Percentiles rank a stretch among this genome's conserved stretches.
Evolutionary conservation across 2,329 filamentous ascomycete genomes (phyloP).

Genomic region (Xylariaceae sp.): DNA sequence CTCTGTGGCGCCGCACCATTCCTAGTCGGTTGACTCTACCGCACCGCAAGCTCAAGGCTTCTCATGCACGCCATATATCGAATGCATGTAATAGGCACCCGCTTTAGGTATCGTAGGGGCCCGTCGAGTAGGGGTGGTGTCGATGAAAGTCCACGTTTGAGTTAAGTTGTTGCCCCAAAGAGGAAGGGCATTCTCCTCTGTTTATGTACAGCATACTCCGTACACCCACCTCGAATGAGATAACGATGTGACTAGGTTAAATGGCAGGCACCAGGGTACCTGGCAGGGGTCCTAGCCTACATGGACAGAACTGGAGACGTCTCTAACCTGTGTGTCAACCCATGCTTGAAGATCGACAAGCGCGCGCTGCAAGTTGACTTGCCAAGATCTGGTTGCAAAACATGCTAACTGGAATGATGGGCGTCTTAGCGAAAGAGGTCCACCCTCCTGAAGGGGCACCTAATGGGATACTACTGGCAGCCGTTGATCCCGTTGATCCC

Average conservation of each 20-base stretch:
- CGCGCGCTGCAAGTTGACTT: conserved; percentile 5
- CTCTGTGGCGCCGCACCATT: conserved; percentile 9
- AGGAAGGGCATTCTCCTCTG: conserved; percentile 4
- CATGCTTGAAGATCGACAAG: conserved; percentile 5
- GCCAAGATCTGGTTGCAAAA: conserved; percentile 1
- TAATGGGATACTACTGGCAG: conserved; percentile 5
- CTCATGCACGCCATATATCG: not conserved
- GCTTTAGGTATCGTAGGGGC: conserved; percentile 8
- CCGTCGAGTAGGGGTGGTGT: conserved; percentile 1
- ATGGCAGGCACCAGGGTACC: too few species aligned
- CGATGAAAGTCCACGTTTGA: conserved; percentile 9
- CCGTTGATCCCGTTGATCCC: conserved; percentile 14
- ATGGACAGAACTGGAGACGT: too few species aligned
- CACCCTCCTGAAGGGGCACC: conserved; percentile 6
- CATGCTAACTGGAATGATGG: conserved; percentile 12
- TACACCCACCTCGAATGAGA: too few species aligned
- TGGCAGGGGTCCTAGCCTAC: conserved; percentile 2
- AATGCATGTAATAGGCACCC: conserved; percentile 5
- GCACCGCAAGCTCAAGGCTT: too few species aligned
- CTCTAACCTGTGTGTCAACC: too few species aligned
- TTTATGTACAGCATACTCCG: conserved; percentile 1
- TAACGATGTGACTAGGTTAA: too few species aligned
- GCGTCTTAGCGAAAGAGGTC: conserved; percentile 12
- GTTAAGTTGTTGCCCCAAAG: conserved; percentile 13
- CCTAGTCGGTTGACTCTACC: conserved; percentile 7